Evolutionary conservation across 2,329 filamentous ascomycete genomes (phyloP).

Genomic region (Blastomyces emzantsi): DNA sequence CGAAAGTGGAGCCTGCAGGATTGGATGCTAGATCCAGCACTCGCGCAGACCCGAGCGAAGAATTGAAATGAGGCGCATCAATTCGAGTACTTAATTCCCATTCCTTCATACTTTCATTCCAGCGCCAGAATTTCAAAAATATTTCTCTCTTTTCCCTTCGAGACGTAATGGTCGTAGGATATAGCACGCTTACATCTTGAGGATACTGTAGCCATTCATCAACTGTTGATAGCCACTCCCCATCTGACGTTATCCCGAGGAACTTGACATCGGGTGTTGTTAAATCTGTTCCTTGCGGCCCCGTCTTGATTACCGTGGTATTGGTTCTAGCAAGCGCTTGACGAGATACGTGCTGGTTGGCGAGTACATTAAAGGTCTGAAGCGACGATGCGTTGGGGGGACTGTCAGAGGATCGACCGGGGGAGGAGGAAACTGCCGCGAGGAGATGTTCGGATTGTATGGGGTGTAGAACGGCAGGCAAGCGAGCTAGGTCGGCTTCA

Average conservation of each 20-base stretch:
- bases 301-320: conserved; percentile 68
- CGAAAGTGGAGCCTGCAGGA: conserved; percentile 61
- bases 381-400: conserved; percentile 51
- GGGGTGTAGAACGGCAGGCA: conserved; percentile 57
- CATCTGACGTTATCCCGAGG: conserved; percentile 68
- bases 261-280: conserved; percentile 69
- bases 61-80: conserved; percentile 65
- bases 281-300: conserved; percentile 61
- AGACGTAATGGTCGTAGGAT: conserved; percentile 23
- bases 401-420: conserved; percentile 26
- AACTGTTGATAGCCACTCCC: conserved; percentile 80
- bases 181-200: conserved; percentile 55
- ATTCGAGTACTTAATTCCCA: conserved; percentile 77
- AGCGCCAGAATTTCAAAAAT: conserved; percentile 85
- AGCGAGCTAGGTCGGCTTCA: conserved; percentile 11
- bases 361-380: conserved; percentile 79
- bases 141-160: conserved; percentile 49
- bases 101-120: conserved; percentile 44
- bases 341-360: conserved; percentile 67
- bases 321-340: conserved; percentile 87
- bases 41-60: conserved; percentile 43
- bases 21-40: conserved; percentile 68
- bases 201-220: conserved; percentile 79
- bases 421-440: conserved; percentile 51
- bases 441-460: conserved; percentile 54